These are phyloP conservation scores for Yamadazyma dushanensis DNA, from an alignment of 1,139 yeast genomes.

Conservation along the genomic window DNA sequence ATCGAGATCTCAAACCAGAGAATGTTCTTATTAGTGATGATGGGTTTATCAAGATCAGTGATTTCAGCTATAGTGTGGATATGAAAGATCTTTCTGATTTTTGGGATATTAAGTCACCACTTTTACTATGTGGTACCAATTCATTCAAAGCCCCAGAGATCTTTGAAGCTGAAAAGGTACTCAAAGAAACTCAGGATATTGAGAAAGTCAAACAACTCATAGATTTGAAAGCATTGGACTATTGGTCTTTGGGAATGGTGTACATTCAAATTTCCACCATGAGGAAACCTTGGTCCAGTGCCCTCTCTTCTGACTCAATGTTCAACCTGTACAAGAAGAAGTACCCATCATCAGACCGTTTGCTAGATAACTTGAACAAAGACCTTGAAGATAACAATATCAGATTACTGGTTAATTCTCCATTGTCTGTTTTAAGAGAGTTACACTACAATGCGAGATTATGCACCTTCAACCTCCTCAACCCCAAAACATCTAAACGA, in stretches of 20 bases:
- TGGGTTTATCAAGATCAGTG: constrained; percentile 49
- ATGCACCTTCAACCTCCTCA: constrained; percentile 32
- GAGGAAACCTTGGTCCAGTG: constrained; percentile 50
- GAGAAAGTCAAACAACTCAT: constrained; percentile 13
- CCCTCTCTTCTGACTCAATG: constrained; percentile 27
- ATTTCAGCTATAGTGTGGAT: constrained; percentile 53
- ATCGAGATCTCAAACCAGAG: constrained; percentile 59
- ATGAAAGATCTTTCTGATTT: constrained; percentile 19
- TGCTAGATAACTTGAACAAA: constrained; percentile 19
- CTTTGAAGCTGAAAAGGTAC: constrained; percentile 27
- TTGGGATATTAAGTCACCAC: constrained; percentile 22
- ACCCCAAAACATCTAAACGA: constrained; percentile 31
- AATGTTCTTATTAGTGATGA: constrained; percentile 46
- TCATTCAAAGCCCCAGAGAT: constrained; percentile 60
- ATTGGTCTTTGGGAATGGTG: constrained; percentile 54
- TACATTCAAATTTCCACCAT: constrained; percentile 47
- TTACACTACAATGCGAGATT: constrained; percentile 42
- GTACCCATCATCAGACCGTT: constrained; percentile 23
- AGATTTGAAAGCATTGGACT: constrained; percentile 37
- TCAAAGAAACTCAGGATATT: constrained; percentile 11
- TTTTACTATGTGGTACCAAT: constrained; percentile 47
- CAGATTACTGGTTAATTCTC: constrained; percentile 26
- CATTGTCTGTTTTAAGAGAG: constrained; percentile 33
- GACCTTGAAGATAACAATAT: constrained; percentile 25
- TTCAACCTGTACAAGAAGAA: constrained; percentile 23